Conservation (phyloP, 257 asterid genomes). For the Gardenia jasminoides region DNA sequence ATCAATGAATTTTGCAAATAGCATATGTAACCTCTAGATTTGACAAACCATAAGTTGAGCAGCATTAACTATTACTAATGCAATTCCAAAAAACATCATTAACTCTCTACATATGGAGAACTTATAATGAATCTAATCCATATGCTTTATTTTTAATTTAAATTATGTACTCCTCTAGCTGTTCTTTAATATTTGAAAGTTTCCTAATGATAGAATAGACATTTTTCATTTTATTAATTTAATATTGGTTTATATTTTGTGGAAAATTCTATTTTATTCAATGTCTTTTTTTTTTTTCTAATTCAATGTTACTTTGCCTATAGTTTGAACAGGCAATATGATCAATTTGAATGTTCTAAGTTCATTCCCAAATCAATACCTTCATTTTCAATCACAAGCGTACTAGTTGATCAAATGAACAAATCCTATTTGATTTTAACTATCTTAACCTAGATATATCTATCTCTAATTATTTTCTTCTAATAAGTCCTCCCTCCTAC, state of each 20-base stretch:
- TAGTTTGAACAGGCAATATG: slow-evolving; percentile 89
- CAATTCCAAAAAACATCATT: slow-evolving; percentile 42
- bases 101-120: slow-evolving; percentile 55
- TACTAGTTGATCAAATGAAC: slow-evolving; percentile 27
- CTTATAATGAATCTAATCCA: too few relatives aligned
- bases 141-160: too few relatives aligned
- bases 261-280: too few relatives aligned
- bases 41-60: too few relatives aligned
- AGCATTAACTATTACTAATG: neutral
- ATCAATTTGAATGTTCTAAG: slow-evolving; percentile 54
- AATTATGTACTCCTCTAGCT: too few relatives aligned
- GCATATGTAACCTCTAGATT: too few relatives aligned
- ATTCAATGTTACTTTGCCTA: slow-evolving; percentile 9
- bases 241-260: too few relatives aligned
- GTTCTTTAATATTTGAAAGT: neutral
- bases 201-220: neutral
- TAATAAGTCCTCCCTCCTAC: slow-evolving; percentile 4
- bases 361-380: slow-evolving; percentile 50
- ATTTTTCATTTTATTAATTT: neutral
- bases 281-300: too few relatives aligned
- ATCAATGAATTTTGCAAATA: slow-evolving; percentile 3
- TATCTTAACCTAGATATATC: neutral
- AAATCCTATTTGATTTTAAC: slow-evolving; percentile 30
- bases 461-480: neutral
- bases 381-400: slow-evolving; percentile 68